Evolutionary conservation across 495 filamentous ascomycete species (phyloP).

Genomic region (Umbilicaria muhlenbergii): DNA sequence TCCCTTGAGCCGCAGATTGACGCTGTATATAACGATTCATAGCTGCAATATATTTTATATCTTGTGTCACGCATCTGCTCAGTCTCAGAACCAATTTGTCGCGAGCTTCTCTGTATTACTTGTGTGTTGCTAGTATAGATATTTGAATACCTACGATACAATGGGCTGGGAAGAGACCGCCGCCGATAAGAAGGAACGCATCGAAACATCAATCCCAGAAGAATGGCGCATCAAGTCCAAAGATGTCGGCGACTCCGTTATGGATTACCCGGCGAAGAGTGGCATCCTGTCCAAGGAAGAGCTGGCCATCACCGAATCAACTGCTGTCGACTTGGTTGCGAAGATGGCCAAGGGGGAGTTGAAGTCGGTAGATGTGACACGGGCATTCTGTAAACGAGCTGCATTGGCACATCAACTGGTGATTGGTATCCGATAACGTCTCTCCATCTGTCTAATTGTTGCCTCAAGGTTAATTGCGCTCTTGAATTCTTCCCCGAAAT

Average conservation of each 20-base stretch:
- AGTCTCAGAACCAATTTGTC: too few relatives aligned
- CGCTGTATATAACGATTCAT: too few relatives aligned
- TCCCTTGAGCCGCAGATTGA: too few relatives aligned
- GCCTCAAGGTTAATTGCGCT: slow-evolving; percentile 9
- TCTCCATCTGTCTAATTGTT: slow-evolving; percentile 28
- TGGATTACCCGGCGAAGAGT: slow-evolving; percentile 28
- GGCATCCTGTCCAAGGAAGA: slow-evolving; percentile 31
- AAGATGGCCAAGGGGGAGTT: slow-evolving; percentile 19
- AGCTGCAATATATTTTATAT: too few relatives aligned
- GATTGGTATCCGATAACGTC: slow-evolving; percentile 38
- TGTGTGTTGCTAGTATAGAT: too few relatives aligned
- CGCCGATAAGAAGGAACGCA: too few relatives aligned
- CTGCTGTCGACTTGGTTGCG: slow-evolving; percentile 15
- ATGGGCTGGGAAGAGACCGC: too few relatives aligned
- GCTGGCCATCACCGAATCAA: slow-evolving; percentile 21
- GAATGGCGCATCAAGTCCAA: slow-evolving; percentile 23
- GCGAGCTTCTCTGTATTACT: too few relatives aligned
- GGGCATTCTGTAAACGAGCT: slow-evolving; percentile 29
- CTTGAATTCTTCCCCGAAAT: slow-evolving; percentile 8
- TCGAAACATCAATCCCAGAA: slow-evolving; percentile 18
- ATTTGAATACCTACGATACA: too few relatives aligned
- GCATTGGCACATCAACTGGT: slow-evolving; percentile 29
- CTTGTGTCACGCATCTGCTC: too few relatives aligned
- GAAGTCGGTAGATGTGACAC: slow-evolving; percentile 21
- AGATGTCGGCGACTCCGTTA: slow-evolving; percentile 6